These are phyloP conservation scores for Rauvolfia tetraphylla DNA, from an alignment of 257 asterid genomes.

Conservation along the genomic window DNA sequence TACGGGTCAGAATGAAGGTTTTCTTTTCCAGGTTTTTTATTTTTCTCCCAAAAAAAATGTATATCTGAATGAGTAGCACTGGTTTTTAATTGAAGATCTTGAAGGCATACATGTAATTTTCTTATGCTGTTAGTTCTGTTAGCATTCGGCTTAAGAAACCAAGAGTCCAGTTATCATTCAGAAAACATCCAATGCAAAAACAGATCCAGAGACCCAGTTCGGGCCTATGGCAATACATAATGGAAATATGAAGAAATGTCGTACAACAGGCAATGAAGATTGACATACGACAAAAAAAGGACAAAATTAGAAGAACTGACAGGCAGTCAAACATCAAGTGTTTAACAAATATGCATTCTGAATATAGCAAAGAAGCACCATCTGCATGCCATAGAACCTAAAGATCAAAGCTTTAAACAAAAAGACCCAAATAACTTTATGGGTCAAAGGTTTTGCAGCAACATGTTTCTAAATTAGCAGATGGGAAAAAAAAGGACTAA, in stretches of 20 bases:
- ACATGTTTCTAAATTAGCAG: background rate
- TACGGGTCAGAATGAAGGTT: no score
- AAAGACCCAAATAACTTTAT: background rate
- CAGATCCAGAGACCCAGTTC: background rate
- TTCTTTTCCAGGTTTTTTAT: no score
- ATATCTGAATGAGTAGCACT: no score
- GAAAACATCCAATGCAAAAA: background rate
- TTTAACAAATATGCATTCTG: background rate
- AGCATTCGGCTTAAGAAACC: background rate
- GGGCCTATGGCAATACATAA: background rate
- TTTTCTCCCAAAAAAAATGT: no score
- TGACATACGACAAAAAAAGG: background rate
- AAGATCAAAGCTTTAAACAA: background rate
- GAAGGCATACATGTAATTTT: background rate
- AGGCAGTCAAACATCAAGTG: background rate
- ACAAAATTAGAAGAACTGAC: background rate
- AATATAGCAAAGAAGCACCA: background rate
- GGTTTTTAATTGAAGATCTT: no score
- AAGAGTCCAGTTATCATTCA: background rate
- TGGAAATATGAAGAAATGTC: background rate
- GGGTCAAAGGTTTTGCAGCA: background rate
- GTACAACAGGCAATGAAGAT: background rate
- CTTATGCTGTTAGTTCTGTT: background rate
- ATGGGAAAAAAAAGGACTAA: background rate
- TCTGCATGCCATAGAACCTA: background rate